Evolutionary conservation across 805 yeast genomes (phyloP), one percentile per base, ranked within the genome.

Genomic region (Dipodascopsis tothii): DNA sequence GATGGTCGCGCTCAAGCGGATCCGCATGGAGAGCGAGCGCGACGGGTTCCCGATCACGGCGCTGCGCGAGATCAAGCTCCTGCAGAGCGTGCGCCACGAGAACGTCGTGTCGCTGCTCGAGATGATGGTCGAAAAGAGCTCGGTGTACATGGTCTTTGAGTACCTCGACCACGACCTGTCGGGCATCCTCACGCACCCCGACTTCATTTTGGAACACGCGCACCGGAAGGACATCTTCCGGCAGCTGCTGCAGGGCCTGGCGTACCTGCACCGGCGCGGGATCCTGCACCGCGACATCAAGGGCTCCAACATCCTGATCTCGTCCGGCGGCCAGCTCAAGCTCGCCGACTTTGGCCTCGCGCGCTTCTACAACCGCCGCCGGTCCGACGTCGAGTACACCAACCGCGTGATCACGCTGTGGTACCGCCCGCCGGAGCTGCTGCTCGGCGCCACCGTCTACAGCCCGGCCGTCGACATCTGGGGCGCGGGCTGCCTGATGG

Each of bases 1-100:
- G 45, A 66, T 73, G 52, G 92, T 87, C n/a, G 98, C 98, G 1
- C 68, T 92, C 58, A 92, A 92, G 60, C 74, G 81, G 53, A 69
- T 92, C 36, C 66, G 96, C 48, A 71, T 92, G 56, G 96, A 92
- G 59, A 66, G 78, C 5, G 97, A 90, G 60, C 71, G 86, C 39
- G 98, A 92, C 59, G 96, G 97, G 0, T 85, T 92, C 63, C 98
- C 98, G 2, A 83, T 92, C 19, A 92, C 98, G 0, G 95, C 97
- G 0, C 77, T 87, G 58, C 71, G 98, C 53, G 98, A 92, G 66
- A 85, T 88, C 48, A 80, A 86, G 51, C 67, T 90, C 16, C 68
- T 90, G 38, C 96, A 90, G 62, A 73, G 84, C 2, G 78, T 88
- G 54, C 76, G 82, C 42, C 96, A 92, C 63, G 74, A 71, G 16